Base-by-base conservation (phyloP, 108 stramenopile genomes). In the Nitzschia sp. region DNA sequence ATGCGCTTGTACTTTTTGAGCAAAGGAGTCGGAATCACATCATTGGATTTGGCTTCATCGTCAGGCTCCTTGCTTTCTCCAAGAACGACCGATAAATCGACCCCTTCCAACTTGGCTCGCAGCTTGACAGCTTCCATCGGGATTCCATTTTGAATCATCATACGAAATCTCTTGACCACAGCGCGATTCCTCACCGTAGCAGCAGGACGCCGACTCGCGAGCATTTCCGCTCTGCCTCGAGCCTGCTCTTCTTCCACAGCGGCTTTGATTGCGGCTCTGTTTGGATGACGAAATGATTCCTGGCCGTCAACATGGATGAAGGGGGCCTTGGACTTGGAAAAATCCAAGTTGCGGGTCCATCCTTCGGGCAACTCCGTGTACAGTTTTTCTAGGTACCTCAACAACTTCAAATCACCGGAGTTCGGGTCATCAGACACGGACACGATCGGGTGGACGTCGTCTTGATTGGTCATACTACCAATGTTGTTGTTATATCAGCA, bases 1-100 rank as follows among this genome's bases (percentile, higher is more conserved):
- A 69, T 69, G n/a, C 66, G 53, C 26, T 55, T 79, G 75, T 85
- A 85, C 71, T 85, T 85, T 35, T 81, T 80, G n/a, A 81, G 23
- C 26, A 84, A 53, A 30, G 66, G 23, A 44, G 73, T 27, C 9
- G 63, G 62, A 28, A 41, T 29, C 17, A 26, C 8, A 15, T 2
- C 9, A n/a, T 45, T 27, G 23, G 56, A 2, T 25, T 15, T 33
- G n/a, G 19, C 48, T 9, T 45, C 63, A 1, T 30, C 34, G 25
- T 13, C 31, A 17, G 17, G 27, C 2, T 54, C 30, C 21, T 23
- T 54, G 2, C 1, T 32, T 30, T 66, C 47, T 33, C 35, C 66
- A 6, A 55, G 26, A 26, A 77, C 67, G 48, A 64, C 22, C n/a
- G 48, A 25, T 56, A 77, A 72, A 52, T 84, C 78, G 13, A 84